Evolutionary conservation across 495 filamentous ascomycete genomes (phyloP).

Genomic region (Podospora comata): DNA sequence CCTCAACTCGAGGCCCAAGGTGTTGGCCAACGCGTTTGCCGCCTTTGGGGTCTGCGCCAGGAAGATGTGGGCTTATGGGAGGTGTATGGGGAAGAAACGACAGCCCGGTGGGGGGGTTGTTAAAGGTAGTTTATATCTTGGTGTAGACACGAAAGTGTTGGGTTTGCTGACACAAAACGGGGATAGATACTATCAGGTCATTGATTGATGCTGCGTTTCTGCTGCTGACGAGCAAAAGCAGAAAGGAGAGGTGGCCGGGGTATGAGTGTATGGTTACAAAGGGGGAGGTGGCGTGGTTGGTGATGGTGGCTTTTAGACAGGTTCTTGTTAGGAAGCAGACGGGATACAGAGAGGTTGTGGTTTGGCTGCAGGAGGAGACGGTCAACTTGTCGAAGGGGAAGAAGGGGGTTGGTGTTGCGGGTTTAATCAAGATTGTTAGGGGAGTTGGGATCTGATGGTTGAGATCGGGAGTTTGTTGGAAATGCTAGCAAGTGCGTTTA

Average conservation of each 20-base stretch:
- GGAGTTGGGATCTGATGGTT: not conserved
- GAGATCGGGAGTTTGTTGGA: not conserved
- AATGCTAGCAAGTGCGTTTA: too few relatives aligned
- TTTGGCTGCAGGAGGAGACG: slow-evolving; percentile 57
- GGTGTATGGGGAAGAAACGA: slow-evolving; percentile 53
- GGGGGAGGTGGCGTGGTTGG: slow-evolving; percentile 68
- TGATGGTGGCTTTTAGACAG: slow-evolving; percentile 60
- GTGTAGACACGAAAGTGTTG: not conserved
- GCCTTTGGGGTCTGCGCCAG: slow-evolving; percentile 73
- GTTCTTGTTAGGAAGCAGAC: slow-evolving; percentile 68
- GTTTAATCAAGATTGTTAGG: slow-evolving; percentile 21
- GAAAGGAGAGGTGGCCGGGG: slow-evolving; percentile 45
- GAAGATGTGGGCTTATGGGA: slow-evolving; percentile 79
- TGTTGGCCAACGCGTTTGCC: slow-evolving; percentile 69
- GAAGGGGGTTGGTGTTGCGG: slow-evolving; percentile 20
- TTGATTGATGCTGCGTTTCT: slow-evolving; percentile 61
- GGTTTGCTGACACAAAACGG: not conserved
- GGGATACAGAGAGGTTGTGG: slow-evolving; percentile 55
- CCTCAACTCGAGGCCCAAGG: slow-evolving; percentile 67
- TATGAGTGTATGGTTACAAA: slow-evolving; percentile 60
- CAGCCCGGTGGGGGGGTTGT: slow-evolving; percentile 41
- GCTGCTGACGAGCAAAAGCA: slow-evolving; percentile 58
- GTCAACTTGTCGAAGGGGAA: slow-evolving; percentile 23
- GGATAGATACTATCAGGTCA: slow-evolving; percentile 61
- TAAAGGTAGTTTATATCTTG: slow-evolving; percentile 16